A percentile compares a stretch with the other conserved stretches of the same genome.
Conservation (phyloP, 148 eudicot genomes). For the Euryodendron excelsum region DNA sequence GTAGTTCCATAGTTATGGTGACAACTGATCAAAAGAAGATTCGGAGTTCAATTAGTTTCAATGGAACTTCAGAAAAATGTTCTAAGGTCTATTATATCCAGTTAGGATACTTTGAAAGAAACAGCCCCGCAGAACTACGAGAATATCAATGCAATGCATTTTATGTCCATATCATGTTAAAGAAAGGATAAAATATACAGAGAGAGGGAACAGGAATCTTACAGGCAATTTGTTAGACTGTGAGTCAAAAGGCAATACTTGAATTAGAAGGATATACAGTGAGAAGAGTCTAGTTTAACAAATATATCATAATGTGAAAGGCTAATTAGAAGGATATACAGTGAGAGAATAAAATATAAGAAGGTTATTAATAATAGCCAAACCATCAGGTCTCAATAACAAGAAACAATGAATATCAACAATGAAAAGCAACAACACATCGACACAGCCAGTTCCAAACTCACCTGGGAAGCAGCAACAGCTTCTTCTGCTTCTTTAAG, state of each 20-base stretch:
- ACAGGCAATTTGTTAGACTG: not conserved
- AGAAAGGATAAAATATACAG: not conserved
- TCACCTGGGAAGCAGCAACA: slow-evolving; percentile 77
- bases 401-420: not conserved
- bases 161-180: not conserved
- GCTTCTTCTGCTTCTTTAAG: slow-evolving; percentile 97
- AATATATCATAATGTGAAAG: not conserved
- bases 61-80: not conserved
- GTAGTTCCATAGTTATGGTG: no score
- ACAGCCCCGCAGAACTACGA: not conserved
- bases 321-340: not conserved
- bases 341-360: not conserved
- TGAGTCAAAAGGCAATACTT: not conserved
- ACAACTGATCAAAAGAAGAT: not conserved
- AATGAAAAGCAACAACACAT: not conserved
- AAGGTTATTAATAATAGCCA: not conserved
- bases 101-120: not conserved
- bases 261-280: not conserved
- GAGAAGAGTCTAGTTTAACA: not conserved
- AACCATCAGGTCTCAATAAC: not conserved
- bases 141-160: not conserved
- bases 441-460: slow-evolving; percentile 8
- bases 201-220: not conserved
- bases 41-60: not conserved
- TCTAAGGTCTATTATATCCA: not conserved